These are phyloP conservation scores for Saksenaea oblongispora DNA, from an alignment of 371 early-diverging fungal species.

Conservation along the genomic window DNA sequence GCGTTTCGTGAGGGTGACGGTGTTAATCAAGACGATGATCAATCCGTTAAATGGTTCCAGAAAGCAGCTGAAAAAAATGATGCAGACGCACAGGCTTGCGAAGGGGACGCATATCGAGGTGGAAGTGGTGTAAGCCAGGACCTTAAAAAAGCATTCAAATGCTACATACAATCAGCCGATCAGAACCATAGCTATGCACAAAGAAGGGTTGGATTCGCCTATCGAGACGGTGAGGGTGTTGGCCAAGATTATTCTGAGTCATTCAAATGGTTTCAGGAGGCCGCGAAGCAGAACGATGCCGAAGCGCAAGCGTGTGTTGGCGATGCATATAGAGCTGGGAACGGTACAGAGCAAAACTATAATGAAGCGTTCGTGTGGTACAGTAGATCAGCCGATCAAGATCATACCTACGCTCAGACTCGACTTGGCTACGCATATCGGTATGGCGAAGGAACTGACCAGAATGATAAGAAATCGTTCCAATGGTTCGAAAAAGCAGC, in stretches of 20 bases:
- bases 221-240: constrained; percentile 11
- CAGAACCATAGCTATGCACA: constrained; percentile 34
- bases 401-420: constrained; percentile 32
- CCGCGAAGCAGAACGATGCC: constrained; percentile 39
- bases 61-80: too few relatives aligned
- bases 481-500: constrained; percentile 36
- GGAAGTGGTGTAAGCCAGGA: constrained; percentile 10
- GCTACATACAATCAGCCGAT: constrained; percentile 40
- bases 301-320: constrained; percentile 43
- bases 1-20: too few relatives aligned
- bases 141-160: constrained; percentile 38
- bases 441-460: constrained; percentile 6
- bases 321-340: constrained; percentile 26
- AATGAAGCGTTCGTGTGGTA: constrained; percentile 50
- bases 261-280: constrained; percentile 29
- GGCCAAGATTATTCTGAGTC: constrained; percentile 31
- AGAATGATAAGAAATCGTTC: constrained; percentile 34
- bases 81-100: too few relatives aligned
- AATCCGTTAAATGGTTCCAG: too few relatives aligned
- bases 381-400: constrained; percentile 33
- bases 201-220: constrained; percentile 44
- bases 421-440: constrained; percentile 20
- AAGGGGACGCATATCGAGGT: constrained; percentile 6
- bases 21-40: too few relatives aligned
- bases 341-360: constrained; percentile 21